Percentiles rank a stretch among this genome's conserved stretches.
Evolutionary conservation across 805 yeast genomes (phyloP).

Genomic region (Saccharomycodes ludwigii): DNA sequence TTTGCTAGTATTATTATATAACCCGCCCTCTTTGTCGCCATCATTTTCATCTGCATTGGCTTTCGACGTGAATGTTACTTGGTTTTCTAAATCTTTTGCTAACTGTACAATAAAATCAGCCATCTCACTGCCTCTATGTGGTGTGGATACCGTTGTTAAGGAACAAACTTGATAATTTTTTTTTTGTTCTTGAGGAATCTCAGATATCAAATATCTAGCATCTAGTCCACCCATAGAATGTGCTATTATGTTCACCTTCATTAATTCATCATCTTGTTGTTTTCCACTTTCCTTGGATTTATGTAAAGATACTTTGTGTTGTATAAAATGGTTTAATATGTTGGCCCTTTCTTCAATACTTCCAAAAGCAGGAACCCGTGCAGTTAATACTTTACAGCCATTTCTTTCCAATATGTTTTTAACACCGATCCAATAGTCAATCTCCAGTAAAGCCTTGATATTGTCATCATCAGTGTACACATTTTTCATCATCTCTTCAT

Average conservation of each 20-base stretch:
- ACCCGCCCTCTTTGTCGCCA: too few relatives aligned
- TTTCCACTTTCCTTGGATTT: constrained; percentile 14
- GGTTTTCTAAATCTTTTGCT: constrained; percentile 13
- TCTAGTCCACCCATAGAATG: constrained; percentile 96
- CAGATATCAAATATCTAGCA: constrained; percentile 59
- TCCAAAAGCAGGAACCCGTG: constrained; percentile 76
- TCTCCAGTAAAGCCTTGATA: constrained; percentile 16
- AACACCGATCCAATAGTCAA: constrained; percentile 80
- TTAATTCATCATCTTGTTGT: constrained; percentile 15
- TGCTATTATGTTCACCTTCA: constrained; percentile 63
- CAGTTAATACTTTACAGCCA: constrained; percentile 60
- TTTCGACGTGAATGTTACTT: constrained; percentile 11
- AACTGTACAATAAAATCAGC: constrained; percentile 53
- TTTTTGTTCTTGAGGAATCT: constrained; percentile 26
- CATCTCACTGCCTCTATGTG: constrained; percentile 76
- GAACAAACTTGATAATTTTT: constrained; percentile 49
- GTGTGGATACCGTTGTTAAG: constrained; percentile 77
- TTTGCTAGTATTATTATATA: constrained; percentile 3
- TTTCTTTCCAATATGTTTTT: constrained; percentile 41
- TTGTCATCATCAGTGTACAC: constrained; percentile 2
- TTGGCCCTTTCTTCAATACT: constrained; percentile 58
- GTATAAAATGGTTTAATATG: constrained; percentile 40
- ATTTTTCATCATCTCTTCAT: constrained; percentile 13
- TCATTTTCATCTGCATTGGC: constrained; percentile 15
- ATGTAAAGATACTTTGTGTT: constrained; percentile 4